A percentile compares a stretch with the other conserved stretches of the same genome.
Conservation (phyloP, 345 rosid species). For the Linum lewisii region DNA sequence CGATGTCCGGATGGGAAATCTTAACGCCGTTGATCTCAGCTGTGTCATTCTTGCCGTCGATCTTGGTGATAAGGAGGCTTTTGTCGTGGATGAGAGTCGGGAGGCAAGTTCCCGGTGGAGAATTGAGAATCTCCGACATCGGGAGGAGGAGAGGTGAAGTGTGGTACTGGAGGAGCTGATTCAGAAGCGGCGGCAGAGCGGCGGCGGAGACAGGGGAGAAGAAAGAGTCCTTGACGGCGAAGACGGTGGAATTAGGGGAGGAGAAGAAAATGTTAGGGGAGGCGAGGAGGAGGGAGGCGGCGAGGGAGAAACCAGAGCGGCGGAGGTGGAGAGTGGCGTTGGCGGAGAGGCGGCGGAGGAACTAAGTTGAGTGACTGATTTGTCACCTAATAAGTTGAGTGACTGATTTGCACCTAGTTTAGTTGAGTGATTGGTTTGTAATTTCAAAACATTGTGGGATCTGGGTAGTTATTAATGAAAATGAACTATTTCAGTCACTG, state of each 20-base stretch:
- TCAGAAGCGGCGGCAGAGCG: conserved; percentile 48
- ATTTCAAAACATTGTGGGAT: too few relatives aligned
- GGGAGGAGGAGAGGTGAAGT: conserved; percentile 43
- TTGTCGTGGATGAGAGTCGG: conserved; percentile 43
- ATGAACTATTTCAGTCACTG: too few relatives aligned
- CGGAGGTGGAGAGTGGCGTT: too few relatives aligned
- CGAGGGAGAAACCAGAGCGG: conserved; percentile 16
- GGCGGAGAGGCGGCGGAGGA: neutral
- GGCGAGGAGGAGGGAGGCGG: conserved; percentile 49
- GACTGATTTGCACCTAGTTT: too few relatives aligned
- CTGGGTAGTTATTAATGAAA: too few relatives aligned
- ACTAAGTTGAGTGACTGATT: too few relatives aligned
- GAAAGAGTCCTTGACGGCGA: conserved; percentile 59
- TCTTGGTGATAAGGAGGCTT: conserved; percentile 40
- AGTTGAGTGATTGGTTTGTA: too few relatives aligned
- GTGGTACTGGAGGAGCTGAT: conserved; percentile 64
- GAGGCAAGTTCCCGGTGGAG: conserved; percentile 41
- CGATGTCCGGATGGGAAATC: conserved; percentile 56
- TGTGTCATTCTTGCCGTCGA: conserved; percentile 21
- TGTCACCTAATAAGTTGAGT: too few relatives aligned
- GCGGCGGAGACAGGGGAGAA: conserved; percentile 30
- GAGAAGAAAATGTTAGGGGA: conserved; percentile 52
- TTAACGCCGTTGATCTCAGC: conserved; percentile 46
- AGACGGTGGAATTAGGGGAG: conserved; percentile 53
- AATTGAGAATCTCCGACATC: conserved; percentile 37